Evolutionary conservation across 441 rosid species (phyloP).

Genomic region (Breynia disticha): DNA sequence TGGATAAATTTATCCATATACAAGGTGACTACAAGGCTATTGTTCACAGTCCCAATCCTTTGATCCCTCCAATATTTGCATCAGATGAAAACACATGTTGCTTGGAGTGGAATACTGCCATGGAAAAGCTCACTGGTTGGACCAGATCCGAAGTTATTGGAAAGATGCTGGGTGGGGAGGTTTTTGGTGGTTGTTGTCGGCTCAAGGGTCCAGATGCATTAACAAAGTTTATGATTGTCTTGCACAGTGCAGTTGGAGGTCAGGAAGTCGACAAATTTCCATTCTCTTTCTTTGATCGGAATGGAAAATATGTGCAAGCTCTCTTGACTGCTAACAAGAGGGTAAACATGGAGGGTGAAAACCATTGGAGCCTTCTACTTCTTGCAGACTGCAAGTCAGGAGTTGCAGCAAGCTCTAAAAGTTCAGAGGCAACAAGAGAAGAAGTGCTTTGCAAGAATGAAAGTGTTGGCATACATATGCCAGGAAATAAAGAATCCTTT

Average conservation of each 20-base stretch:
- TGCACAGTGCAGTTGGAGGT: slow-evolving; percentile 81
- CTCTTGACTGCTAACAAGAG: slow-evolving; percentile 83
- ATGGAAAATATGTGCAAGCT: slow-evolving; percentile 61
- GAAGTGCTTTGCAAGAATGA: slow-evolving; percentile 47
- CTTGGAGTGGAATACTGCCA: slow-evolving; percentile 90
- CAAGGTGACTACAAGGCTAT: slow-evolving; percentile 95
- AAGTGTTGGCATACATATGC: slow-evolving; percentile 78
- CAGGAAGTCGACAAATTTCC: slow-evolving; percentile 74
- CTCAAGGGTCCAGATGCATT: slow-evolving; percentile 83
- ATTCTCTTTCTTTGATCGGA: slow-evolving; percentile 59
- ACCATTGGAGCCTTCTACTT: slow-evolving; percentile 87
- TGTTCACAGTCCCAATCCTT: slow-evolving; percentile 79
- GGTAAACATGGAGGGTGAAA: slow-evolving; percentile 54
- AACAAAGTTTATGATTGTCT: slow-evolving; percentile 79
- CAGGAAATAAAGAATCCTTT: slow-evolving; percentile 77
- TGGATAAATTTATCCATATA: slow-evolving; percentile 88
- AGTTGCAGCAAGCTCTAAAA: slow-evolving; percentile 72
- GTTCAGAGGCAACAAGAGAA: slow-evolving; percentile 68
- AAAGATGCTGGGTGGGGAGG: slow-evolving; percentile 79
- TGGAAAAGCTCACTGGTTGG: slow-evolving; percentile 93
- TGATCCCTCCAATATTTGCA: slow-evolving; percentile 92
- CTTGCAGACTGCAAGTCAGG: slow-evolving; percentile 89
- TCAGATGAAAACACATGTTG: slow-evolving; percentile 84
- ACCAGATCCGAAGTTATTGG: slow-evolving; percentile 55
- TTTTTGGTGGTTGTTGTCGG: slow-evolving; percentile 75